A percentile compares a stretch with the other conserved stretches of the same genome.
phyloP scores from a whole-genome alignment of 2,329 filamentous ascomycete species.

The Magnaporthiopsis incrustans region DNA sequence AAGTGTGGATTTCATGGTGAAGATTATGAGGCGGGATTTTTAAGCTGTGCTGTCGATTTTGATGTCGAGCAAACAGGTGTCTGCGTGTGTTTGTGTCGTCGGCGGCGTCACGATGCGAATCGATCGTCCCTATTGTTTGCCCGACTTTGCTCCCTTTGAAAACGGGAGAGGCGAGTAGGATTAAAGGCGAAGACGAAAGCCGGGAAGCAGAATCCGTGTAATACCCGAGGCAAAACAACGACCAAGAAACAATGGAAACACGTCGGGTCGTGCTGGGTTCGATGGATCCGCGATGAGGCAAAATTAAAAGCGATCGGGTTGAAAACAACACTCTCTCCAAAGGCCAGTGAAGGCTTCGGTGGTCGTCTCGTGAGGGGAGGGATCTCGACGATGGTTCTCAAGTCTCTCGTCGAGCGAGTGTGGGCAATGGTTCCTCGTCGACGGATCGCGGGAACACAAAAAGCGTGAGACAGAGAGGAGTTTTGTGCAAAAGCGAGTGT shows the following conservation, averaged over 20 bases:
- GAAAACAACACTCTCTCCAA: background rate
- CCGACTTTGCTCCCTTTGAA: background rate
- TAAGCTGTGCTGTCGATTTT: background rate
- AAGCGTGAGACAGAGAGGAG: background rate
- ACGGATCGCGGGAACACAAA: background rate
- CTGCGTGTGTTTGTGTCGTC: background rate
- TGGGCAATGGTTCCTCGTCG: background rate
- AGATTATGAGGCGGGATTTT: background rate
- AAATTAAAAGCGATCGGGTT: no score
- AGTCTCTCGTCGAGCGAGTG: background rate
- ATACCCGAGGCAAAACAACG: background rate
- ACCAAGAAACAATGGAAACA: background rate
- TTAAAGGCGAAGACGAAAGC: background rate
- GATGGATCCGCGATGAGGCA: background rate
- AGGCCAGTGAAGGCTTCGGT: background rate
- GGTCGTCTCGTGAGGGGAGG: background rate
- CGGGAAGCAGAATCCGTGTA: background rate
- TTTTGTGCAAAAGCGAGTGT: background rate
- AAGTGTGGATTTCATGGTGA: slow-evolving; percentile 11
- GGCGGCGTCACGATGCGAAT: background rate
- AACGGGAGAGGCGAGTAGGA: background rate
- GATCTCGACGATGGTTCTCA: background rate
- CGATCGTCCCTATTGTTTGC: no score
- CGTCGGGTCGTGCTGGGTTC: background rate
- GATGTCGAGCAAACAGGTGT: background rate